Conservation (phyloP, 2,329 filamentous ascomycete genomes). For the Colletotrichum cuscutae region DNA sequence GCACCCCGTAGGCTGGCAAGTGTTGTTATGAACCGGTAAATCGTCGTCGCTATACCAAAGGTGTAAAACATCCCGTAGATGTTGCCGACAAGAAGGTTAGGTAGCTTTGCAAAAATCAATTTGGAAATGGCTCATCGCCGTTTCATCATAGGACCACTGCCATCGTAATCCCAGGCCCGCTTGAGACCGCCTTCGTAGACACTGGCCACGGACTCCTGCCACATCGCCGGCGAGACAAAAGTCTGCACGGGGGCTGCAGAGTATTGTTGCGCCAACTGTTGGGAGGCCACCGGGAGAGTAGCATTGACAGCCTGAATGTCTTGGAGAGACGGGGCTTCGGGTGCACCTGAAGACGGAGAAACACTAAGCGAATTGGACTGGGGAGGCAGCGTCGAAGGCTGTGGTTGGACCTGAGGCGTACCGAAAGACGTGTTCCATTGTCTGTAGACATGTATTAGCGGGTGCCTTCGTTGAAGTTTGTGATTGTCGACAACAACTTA, state of each 20-base stretch:
- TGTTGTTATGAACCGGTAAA: background rate
- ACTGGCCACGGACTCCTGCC: constrained; percentile 77
- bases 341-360: constrained; percentile 62
- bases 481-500: constrained; percentile 59
- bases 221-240: constrained; percentile 78
- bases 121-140: constrained; percentile 29
- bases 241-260: constrained; percentile 62
- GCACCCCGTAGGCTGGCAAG: background rate
- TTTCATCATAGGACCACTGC: constrained; percentile 42
- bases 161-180: constrained; percentile 68
- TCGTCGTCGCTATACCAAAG: background rate
- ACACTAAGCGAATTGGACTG: constrained; percentile 64
- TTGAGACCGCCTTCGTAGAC: constrained; percentile 75
- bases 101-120: constrained; percentile 2
- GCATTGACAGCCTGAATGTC: constrained; percentile 61
- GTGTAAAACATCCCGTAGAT: background rate
- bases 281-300: constrained; percentile 55
- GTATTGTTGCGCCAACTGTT: constrained; percentile 62
- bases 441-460: constrained; percentile 56
- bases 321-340: constrained; percentile 64
- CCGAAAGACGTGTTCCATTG: constrained; percentile 97
- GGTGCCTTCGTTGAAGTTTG: background rate
- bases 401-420: constrained; percentile 66
- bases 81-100: background rate
- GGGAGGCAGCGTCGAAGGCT: constrained; percentile 53